These are phyloP conservation scores for Solanum tarijense DNA, from an alignment of 257 asterid genomes.

Conservation along the genomic window DNA sequence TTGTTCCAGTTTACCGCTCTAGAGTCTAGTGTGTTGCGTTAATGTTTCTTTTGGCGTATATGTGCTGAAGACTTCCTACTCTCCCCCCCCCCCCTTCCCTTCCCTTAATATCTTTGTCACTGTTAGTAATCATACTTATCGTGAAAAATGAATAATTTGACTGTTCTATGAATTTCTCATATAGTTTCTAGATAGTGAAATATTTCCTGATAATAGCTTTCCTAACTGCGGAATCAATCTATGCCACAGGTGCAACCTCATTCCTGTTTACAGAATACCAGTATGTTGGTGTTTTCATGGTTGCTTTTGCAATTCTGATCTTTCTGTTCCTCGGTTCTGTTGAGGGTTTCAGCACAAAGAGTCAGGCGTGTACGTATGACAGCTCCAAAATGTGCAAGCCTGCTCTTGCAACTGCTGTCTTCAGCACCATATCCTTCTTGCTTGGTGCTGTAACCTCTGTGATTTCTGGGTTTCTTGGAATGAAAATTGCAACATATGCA, in stretches of 20 bases:
- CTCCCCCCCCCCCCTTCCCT: too few species aligned
- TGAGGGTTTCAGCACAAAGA: constrained; percentile 62
- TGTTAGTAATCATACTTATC: background rate
- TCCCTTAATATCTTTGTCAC: background rate
- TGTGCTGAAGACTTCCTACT: background rate
- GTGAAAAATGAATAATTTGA: background rate
- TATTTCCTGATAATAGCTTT: background rate
- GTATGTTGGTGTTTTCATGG: constrained; percentile 77
- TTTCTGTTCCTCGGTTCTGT: constrained; percentile 83
- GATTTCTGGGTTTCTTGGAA: constrained; percentile 78
- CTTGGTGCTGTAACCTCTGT: constrained; percentile 82
- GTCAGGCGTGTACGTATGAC: constrained; percentile 51
- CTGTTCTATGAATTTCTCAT: background rate
- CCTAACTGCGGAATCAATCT: background rate
- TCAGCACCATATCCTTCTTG: constrained; percentile 60
- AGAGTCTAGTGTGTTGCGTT: background rate
- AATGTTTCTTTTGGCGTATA: background rate
- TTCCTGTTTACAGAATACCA: constrained; percentile 64
- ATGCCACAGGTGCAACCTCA: constrained; percentile 66
- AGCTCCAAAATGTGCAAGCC: constrained; percentile 56
- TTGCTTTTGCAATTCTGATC: constrained; percentile 60
- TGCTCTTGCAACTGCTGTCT: constrained; percentile 70
- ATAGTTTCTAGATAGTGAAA: background rate
- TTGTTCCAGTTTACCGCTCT: background rate
- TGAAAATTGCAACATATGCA: constrained; percentile 82